Conservation (phyloP, 768 basidiomycete genomes). For the Phylloporus sp. region DNA sequence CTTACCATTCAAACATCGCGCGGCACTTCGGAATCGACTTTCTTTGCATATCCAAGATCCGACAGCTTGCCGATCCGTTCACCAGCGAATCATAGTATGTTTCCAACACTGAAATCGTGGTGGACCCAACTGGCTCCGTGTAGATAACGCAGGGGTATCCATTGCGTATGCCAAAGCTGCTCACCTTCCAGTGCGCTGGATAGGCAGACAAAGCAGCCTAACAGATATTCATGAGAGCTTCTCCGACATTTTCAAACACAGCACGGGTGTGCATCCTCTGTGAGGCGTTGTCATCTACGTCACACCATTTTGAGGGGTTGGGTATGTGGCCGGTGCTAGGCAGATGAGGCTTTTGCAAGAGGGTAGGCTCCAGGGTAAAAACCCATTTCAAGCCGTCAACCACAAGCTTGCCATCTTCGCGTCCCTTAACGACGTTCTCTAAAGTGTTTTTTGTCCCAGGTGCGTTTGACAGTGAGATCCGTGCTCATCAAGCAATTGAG, state of each 20-base stretch:
- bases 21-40: not conserved
- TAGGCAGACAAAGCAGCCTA: not conserved
- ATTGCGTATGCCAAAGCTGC: not conserved
- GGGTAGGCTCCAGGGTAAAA: not conserved
- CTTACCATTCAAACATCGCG: too few species aligned
- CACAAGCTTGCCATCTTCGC: too few species aligned
- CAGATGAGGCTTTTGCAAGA: not conserved
- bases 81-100: not conserved
- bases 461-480: slow-evolving; percentile 4
- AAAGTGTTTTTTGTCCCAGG: not conserved
- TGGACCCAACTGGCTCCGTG: not conserved
- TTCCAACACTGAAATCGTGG: not conserved
- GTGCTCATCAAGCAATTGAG: slow-evolving; percentile 3
- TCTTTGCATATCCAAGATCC: not conserved
- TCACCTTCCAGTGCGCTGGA: not conserved
- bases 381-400: not conserved
- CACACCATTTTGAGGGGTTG: not conserved
- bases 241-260: not conserved
- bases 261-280: not conserved
- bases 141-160: not conserved
- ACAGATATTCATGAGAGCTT: not conserved
- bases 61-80: not conserved
- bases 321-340: not conserved
- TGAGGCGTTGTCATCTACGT: not conserved
- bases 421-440: not conserved